Conservation (phyloP, 176 grass and related monocot species). For the Avena insularis region DNA sequence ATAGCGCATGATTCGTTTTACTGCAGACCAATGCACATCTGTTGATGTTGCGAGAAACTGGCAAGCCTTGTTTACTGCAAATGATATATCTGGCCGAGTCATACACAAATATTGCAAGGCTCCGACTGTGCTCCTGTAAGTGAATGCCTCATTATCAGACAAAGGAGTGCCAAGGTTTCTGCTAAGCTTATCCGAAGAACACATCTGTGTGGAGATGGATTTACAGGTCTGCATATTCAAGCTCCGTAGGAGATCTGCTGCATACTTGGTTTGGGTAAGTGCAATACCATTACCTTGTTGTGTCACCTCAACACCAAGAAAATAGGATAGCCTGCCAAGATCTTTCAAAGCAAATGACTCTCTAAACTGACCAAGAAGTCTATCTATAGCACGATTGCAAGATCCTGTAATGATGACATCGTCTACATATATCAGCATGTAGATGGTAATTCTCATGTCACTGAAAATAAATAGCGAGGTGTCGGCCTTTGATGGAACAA, state of each 20-base stretch:
- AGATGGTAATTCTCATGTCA: too few species aligned
- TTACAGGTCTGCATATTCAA: background rate
- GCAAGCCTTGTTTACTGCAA: background rate
- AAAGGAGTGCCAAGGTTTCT: background rate
- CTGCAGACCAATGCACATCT: background rate
- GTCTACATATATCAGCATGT: background rate
- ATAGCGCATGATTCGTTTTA: conserved; percentile 1
- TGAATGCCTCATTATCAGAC: background rate
- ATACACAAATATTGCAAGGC: background rate
- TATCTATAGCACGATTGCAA: too few species aligned
- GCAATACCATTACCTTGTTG: background rate
- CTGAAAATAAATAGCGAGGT: background rate
- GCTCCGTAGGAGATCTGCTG: too few species aligned
- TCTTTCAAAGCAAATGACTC: background rate
- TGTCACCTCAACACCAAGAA: background rate
- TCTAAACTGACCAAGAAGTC: background rate
- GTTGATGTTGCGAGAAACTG: background rate
- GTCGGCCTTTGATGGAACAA: background rate
- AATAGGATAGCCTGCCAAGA: background rate
- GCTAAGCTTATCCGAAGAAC: background rate
- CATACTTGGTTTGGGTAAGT: background rate
- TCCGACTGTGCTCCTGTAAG: background rate
- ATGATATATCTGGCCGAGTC: background rate
- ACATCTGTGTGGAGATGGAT: background rate
- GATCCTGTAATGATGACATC: background rate